Percentiles rank a stretch among this genome's conserved stretches.
Conservation (phyloP, 1,139 yeast genomes). For the Yarrowia galli region DNA sequence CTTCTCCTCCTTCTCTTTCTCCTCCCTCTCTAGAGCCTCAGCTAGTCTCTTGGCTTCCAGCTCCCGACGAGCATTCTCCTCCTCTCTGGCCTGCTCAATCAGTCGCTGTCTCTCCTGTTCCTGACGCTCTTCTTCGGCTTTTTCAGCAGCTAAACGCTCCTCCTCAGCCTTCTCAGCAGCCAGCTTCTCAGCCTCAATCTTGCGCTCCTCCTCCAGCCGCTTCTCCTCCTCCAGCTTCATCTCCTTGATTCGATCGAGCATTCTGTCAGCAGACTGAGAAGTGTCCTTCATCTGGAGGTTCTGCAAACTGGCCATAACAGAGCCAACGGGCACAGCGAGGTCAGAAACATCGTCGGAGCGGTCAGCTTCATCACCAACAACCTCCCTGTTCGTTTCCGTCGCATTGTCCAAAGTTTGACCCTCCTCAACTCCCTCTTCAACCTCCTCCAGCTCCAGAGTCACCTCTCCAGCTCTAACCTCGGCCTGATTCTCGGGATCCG, state of each 20-base stretch:
- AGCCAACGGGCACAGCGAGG: background rate
- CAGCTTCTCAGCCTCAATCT: background rate
- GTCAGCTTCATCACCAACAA: background rate
- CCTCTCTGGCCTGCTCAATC: slow-evolving; percentile 13
- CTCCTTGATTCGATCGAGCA: slow-evolving; percentile 20
- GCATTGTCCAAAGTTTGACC: slow-evolving; percentile 7
- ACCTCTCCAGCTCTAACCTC: background rate
- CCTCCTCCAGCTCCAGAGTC: slow-evolving; percentile 3
- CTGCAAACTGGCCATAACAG: slow-evolving; percentile 6
- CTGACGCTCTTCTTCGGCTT: background rate
- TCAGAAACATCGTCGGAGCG: background rate
- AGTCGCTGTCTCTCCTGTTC: slow-evolving; percentile 3
- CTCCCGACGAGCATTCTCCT: slow-evolving; percentile 11
- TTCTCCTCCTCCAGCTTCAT: slow-evolving; percentile 29
- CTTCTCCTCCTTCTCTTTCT: background rate
- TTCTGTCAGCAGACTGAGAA: background rate
- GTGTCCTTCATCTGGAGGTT: slow-evolving; percentile 24
- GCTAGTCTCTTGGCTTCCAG: slow-evolving; percentile 12
- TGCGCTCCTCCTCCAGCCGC: background rate
- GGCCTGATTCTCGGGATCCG: background rate
- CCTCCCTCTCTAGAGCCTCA: background rate
- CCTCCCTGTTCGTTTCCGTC: background rate
- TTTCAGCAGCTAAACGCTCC: background rate
- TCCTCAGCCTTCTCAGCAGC: background rate
- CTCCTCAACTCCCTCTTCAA: slow-evolving; percentile 19